phyloP scores from a whole-genome alignment of 129 eudicot species.

The Oenanthe sinensis region DNA sequence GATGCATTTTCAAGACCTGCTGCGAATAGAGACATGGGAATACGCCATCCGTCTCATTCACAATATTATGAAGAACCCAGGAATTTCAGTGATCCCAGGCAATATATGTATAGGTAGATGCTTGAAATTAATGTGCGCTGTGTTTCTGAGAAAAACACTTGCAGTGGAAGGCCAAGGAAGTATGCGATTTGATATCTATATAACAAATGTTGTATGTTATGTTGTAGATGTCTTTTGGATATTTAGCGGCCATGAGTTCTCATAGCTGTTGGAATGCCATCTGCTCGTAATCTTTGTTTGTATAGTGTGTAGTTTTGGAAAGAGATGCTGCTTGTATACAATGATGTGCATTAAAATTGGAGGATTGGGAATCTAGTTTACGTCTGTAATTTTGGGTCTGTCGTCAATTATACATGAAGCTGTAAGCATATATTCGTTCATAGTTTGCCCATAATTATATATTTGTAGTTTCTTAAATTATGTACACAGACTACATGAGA shows the following conservation, averaged over 20 bases:
- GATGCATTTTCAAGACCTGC: conserved; percentile 19
- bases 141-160: neutral
- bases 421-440: too few relatives aligned
- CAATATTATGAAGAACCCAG: conserved; percentile 26
- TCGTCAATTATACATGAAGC: neutral
- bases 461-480: neutral
- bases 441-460: neutral
- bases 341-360: neutral
- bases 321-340: neutral
- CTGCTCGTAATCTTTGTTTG: neutral
- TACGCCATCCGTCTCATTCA: conserved; percentile 28
- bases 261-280: neutral
- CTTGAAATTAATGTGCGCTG: neutral
- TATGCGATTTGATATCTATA: neutral
- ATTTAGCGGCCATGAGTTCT: neutral
- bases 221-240: neutral
- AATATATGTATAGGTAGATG: conserved; percentile 33
- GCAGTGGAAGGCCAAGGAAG: neutral
- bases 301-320: neutral
- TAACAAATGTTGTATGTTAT: neutral
- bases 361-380: neutral
- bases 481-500: too few relatives aligned
- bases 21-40: conserved; percentile 18
- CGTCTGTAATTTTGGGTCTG: neutral
- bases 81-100: conserved; percentile 20